Base-by-base conservation (phyloP, 2,329 filamentous ascomycete species). In the Paraphaeosphaeria sporulosa region DNA sequence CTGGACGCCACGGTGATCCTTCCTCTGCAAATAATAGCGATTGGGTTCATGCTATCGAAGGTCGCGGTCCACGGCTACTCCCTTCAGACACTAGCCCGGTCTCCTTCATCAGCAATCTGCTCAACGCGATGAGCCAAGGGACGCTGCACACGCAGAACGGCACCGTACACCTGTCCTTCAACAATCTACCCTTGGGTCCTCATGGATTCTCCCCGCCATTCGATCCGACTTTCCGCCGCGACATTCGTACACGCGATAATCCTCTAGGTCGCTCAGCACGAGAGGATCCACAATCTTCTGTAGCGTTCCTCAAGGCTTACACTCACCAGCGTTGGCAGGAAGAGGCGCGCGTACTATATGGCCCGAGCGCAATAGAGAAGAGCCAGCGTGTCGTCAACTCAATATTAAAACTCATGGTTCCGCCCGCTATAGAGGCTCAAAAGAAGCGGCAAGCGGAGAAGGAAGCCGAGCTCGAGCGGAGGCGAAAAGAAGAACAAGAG, bases 341-440 rank as follows among this genome's bases (percentile, higher is more conserved):
- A 72, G 96, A 98, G 76, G 90, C 93, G 9, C 89, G 90, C 64
- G 89, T 99, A 76, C 84, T 98, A 0, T 98, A 95, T 76, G 91
- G 91, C 27, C 79, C 83, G 23, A 83, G 80, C 51, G 86, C 89
- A 55, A 74, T 86, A 3, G 93, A 97, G 51, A 91, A 91, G 72
- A 86, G 89, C 2, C 83, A 86, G 61, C 86, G 87, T 55, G 83
- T 96, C 17, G 80, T 89, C 64, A 89, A 87, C 66, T 85, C 87
- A 2, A 85, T 99, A 27, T 82, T 93, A 43, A 89, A 87, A 47
- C 80, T 88, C 43, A 85, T 99, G 62, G 89, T 94, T 2, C 95
- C 95, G 43, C 89, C 91, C 23, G 94, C 94, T 8, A 89, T 97
- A 61, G 89, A 94, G 73, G 88, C 89, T 59, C 92, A 94, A 64